A percentile compares a stretch with the other conserved stretches of the same genome.
Evolutionary conservation across 495 filamentous ascomycete species (phyloP).

Genomic region (Talaromyces wortmannii): DNA sequence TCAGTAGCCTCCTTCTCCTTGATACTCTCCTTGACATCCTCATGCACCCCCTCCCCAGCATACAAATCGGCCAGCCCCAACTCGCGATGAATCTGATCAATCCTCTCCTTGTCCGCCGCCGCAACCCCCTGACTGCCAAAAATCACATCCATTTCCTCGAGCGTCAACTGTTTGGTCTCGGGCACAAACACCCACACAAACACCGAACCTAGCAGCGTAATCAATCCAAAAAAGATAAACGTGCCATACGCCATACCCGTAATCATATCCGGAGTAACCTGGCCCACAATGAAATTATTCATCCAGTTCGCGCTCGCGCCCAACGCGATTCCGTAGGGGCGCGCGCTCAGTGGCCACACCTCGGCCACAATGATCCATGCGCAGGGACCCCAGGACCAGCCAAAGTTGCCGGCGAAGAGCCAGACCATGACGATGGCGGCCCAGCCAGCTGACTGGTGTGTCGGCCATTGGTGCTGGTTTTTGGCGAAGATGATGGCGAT

Average conservation of each 20-base stretch:
- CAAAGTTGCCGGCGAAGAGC: constrained; percentile 70
- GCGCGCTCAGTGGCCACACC: constrained; percentile 69
- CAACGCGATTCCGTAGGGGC: constrained; percentile 67
- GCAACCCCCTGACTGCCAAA: constrained; percentile 62
- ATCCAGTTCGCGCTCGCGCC: constrained; percentile 48
- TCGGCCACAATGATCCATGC: constrained; percentile 64
- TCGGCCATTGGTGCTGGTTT: constrained; percentile 51
- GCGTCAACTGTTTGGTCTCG: constrained; percentile 46
- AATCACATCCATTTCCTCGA: constrained; percentile 55
- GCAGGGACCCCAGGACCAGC: constrained; percentile 67
- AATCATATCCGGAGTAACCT: constrained; percentile 71
- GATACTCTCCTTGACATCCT: constrained; percentile 2
- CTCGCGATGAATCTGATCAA: constrained; percentile 61
- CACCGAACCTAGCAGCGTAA: constrained; percentile 53
- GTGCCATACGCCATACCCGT: constrained; percentile 58
- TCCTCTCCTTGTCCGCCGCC: constrained; percentile 56
- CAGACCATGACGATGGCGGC: constrained; percentile 68
- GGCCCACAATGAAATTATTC: constrained; percentile 61
- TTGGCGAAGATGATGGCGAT: constrained; percentile 61
- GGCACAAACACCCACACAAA: constrained; percentile 47
- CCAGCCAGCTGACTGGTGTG: constrained; percentile 60
- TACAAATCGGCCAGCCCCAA: constrained; percentile 46
- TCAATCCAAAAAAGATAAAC: constrained; percentile 63
- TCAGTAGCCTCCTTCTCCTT: not conserved
- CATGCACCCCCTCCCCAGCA: no score